Evolutionary conservation across 257 asterid genomes (phyloP).

Genomic region (Galeopsis tetrahit): DNA sequence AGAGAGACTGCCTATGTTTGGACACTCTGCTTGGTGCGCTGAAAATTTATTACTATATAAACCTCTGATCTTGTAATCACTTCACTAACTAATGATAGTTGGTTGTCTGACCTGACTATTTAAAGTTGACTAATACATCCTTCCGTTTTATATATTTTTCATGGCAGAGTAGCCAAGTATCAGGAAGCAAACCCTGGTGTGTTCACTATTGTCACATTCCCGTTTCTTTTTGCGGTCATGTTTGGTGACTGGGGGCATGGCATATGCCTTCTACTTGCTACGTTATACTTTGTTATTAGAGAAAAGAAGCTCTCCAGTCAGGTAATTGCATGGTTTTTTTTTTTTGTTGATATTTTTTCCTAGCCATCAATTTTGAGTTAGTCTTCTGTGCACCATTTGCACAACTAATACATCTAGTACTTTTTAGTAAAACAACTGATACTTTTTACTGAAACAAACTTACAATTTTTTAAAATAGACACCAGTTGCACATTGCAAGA

Average conservation of each 20-base stretch:
- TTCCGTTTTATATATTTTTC: slow-evolving; percentile 36
- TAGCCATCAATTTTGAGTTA: not conserved
- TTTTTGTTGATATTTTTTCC: slow-evolving; percentile 16
- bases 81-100: slow-evolving; percentile 6
- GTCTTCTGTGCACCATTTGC: not conserved
- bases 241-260: slow-evolving; percentile 99
- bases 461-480: not conserved
- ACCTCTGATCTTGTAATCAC: slow-evolving; percentile 5
- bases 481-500: not conserved
- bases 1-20: slow-evolving; percentile 1
- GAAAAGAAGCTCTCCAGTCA: slow-evolving; percentile 84
- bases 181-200: slow-evolving; percentile 99
- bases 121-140: slow-evolving; percentile 23
- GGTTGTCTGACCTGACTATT: slow-evolving; percentile 18
- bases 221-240: slow-evolving; percentile 99
- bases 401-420: not conserved
- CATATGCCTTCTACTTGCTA: slow-evolving; percentile 85
- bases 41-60: not conserved
- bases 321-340: slow-evolving; percentile 48
- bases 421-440: not conserved
- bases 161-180: slow-evolving; percentile 93
- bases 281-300: slow-evolving; percentile 64
- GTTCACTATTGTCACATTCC: slow-evolving; percentile 94
- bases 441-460: not conserved
- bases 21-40: not conserved